phyloP scores from a whole-genome alignment of 1,284 basidiomycete species.

The Leccinum holopus region DNA sequence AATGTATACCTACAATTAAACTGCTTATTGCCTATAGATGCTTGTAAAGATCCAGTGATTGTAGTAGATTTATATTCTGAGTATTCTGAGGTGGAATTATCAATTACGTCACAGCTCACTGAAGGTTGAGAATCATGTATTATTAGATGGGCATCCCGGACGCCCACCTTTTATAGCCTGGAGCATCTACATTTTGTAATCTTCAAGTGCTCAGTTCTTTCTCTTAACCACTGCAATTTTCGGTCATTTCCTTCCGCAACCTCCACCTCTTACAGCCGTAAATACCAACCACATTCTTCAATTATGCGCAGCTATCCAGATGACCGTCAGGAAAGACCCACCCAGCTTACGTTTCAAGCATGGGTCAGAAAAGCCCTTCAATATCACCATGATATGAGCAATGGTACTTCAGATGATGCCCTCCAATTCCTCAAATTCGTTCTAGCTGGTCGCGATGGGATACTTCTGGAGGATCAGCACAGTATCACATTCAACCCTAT shows the following conservation, averaged over 20 bases:
- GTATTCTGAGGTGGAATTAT: not conserved
- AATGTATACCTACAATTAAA: not conserved
- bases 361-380: not conserved
- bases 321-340: not conserved
- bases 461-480: not conserved
- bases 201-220: not conserved
- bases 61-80: not conserved
- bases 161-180: not conserved
- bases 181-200: not conserved
- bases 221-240: not conserved
- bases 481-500: constrained; percentile 5
- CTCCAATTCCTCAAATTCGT: constrained; percentile 10
- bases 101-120: not conserved
- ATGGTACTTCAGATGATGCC: not conserved
- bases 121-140: not conserved
- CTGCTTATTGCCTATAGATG: not conserved
- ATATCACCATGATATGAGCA: not conserved
- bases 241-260: not conserved
- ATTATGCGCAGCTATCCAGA: constrained; percentile 2
- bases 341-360: not conserved
- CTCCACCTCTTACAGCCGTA: not conserved
- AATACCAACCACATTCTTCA: not conserved
- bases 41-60: too few relatives aligned
- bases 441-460: not conserved
- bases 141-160: not conserved